These are phyloP conservation scores for Zizania latifolia DNA, from an alignment of 176 grass and related monocot species.

Conservation along the genomic window DNA sequence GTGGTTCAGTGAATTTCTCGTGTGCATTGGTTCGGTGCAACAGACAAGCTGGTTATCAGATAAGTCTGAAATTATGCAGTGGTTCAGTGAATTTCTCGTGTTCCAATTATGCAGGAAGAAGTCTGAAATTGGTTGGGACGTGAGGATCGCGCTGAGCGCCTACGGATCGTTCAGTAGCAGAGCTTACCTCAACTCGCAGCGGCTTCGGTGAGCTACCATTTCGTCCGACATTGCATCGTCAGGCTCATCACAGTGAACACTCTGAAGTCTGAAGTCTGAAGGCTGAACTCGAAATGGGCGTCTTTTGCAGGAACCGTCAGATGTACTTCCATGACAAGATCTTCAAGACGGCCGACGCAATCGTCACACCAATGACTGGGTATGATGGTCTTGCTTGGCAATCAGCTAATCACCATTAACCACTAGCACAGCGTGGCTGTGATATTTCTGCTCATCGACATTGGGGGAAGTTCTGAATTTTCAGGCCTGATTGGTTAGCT, in stretches of 20 bases:
- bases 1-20: neutral
- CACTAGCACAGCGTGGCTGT: no score
- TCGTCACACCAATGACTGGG: constrained; percentile 69
- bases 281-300: neutral
- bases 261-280: no score
- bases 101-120: constrained; percentile 30
- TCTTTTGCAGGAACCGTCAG: constrained; percentile 56
- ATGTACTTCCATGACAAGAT: constrained; percentile 78
- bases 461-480: neutral
- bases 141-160: constrained; percentile 57
- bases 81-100: no score
- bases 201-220: constrained; percentile 41
- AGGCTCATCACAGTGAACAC: neutral
- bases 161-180: constrained; percentile 76
- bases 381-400: neutral
- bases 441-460: no score
- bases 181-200: constrained; percentile 77
- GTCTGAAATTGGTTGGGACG: constrained; percentile 78
- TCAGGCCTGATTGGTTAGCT: neutral
- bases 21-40: neutral
- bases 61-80: no score
- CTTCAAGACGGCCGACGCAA: constrained; percentile 62
- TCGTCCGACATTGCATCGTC: neutral
- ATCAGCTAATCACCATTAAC: neutral
- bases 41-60: no score